Evolutionary conservation across 352 stramenopile genomes (phyloP), one percentile per base, ranked within the genome.

Genomic region (Pythium diclinum): DNA sequence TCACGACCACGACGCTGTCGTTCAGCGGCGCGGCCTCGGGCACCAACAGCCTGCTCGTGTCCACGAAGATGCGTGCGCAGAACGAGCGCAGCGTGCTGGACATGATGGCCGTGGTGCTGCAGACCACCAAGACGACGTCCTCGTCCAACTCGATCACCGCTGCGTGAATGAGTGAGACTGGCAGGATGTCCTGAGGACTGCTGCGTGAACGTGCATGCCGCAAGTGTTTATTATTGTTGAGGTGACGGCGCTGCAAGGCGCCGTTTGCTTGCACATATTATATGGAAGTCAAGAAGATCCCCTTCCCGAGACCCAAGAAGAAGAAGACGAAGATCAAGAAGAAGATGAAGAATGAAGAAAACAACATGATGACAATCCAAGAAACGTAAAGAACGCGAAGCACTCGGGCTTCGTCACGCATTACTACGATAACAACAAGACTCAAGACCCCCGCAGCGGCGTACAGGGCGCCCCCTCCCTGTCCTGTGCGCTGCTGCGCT

Each of bases 21-120:
- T 33, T 59, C 49, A 56, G 48, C 17, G 62, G 54, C 3, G 34
- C 53, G 8, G 25, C 54, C 14, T 54, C 61, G 9, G 32, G 46
- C 10, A 21, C 42, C 44, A 55, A 40, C 52, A 33, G 32, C n/a
- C 56, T 48, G 16, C 42, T 68, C 21, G 47, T 63, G 10, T 68
- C 61, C 23, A 63, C 61, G 6, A 68, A 62, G 54, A 8, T 63
- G 17, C 38, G 61, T 40, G 36, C 16, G 6, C 34, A 14, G 6
- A 54, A 62, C 46, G 40, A 68, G 33, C 49, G 33, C 21, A 68
- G 34, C 23, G 55, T 68, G 53, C 34, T 68, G 10, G 61, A 67
- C 3, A 36, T 61, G 52, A 59, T 59, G n/a, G 53, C 53, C 13
- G 17, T 52, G n/a, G 25, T 65, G 58, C 33, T 65, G 3, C 33